Evolutionary conservation across 2,329 filamentous ascomycete genomes (phyloP).

Genomic region (Fusarium napiforme): DNA sequence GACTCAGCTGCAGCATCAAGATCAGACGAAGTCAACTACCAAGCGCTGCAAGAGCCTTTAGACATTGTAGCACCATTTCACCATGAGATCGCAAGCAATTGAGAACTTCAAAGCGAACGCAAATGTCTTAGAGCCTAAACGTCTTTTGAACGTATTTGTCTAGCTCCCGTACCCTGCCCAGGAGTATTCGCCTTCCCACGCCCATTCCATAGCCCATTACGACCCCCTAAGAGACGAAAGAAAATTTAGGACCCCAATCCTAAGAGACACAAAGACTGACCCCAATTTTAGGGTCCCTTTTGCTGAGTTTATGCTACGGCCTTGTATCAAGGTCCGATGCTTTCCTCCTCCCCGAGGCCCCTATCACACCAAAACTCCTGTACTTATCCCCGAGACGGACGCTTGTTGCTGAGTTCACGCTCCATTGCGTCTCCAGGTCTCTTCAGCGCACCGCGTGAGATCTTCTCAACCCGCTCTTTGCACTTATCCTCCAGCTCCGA

Average conservation of each 20-base stretch:
- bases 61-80: accelerated
- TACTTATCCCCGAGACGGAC: neutral
- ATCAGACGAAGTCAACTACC: accelerated
- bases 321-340: accelerated
- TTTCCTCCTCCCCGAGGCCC: accelerated
- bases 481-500: neutral
- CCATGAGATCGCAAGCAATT: accelerated
- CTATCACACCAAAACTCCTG: accelerated
- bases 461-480: accelerated
- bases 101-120: accelerated
- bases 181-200: neutral
- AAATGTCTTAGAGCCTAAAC: neutral
- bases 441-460: accelerated
- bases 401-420: neutral
- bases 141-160: too few species aligned
- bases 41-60: accelerated
- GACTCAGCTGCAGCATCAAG: accelerated
- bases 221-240: accelerated
- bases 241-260: neutral
- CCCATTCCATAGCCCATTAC: accelerated
- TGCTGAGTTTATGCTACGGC: too few species aligned
- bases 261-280: neutral
- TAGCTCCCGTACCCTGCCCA: neutral
- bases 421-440: neutral
- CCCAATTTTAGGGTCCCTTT: accelerated